These are phyloP conservation scores for Breynia disticha DNA, from an alignment of 441 rosid species.

Conservation along the genomic window DNA sequence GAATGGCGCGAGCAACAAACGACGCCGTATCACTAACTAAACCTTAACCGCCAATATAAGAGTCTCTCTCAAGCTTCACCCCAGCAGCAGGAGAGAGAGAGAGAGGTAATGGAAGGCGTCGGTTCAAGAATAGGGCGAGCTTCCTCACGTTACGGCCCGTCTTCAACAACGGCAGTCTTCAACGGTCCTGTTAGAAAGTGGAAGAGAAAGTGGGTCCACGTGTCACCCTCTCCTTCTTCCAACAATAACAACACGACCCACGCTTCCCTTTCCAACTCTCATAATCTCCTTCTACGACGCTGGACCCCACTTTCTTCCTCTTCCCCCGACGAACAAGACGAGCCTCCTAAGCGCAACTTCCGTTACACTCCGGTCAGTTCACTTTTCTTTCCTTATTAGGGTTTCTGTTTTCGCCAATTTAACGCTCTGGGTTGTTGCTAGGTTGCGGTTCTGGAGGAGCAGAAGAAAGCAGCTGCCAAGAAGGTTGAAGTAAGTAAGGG, in stretches of 20 bases:
- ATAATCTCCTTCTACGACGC: slow-evolving; percentile 48
- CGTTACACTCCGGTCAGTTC: slow-evolving; percentile 71
- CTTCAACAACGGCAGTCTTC: slow-evolving; percentile 57
- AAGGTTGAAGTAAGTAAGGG: slow-evolving; percentile 34
- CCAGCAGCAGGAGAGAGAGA: neutral
- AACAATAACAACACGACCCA: slow-evolving; percentile 20
- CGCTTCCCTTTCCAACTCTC: slow-evolving; percentile 25
- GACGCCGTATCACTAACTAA: no score
- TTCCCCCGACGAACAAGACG: slow-evolving; percentile 43
- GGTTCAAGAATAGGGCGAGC: slow-evolving; percentile 90
- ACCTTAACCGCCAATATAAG: no score
- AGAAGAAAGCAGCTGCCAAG: slow-evolving; percentile 30
- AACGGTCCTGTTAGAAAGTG: slow-evolving; percentile 93
- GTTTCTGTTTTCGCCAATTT: neutral
- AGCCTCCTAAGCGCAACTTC: slow-evolving; percentile 62
- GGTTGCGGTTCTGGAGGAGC: slow-evolving; percentile 74
- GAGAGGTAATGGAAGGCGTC: slow-evolving; percentile 71
- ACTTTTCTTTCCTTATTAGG: neutral
- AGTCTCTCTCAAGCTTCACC: no score
- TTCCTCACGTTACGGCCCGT: slow-evolving; percentile 83
- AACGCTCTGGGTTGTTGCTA: slow-evolving; percentile 13
- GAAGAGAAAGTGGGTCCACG: slow-evolving; percentile 97
- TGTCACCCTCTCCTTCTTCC: slow-evolving; percentile 49
- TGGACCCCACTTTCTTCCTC: slow-evolving; percentile 71
- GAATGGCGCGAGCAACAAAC: no score